Evolutionary conservation across 2,329 filamentous ascomycete species (phyloP), one percentile per base, ranked within the genome.

Genomic region (Nigrospora sphaerica): DNA sequence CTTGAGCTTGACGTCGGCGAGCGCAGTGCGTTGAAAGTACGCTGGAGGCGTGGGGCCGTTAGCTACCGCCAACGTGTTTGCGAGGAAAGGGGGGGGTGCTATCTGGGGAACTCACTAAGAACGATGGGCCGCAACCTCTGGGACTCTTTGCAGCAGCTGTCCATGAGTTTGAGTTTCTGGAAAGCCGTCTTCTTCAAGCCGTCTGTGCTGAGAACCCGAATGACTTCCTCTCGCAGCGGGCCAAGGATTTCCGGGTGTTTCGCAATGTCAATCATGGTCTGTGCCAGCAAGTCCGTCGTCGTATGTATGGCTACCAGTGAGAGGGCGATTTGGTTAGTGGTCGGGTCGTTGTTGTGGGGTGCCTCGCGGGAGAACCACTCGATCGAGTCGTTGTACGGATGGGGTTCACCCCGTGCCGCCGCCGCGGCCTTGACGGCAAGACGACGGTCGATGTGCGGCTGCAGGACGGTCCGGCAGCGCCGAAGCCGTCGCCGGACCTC

Each of bases 171-270:
- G 46, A 68, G 54, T 12, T 62, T 61, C 32, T 54, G 53, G 9
- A 64, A 52, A 3, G 57, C 51, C 10, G 48, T 41, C 43, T 56
- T 62, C 12, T 51, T 50, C 53, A 56, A 57, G 18, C 55, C 57
- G 2, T 52, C 50, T 14, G 45, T 40, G 16, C 45, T 40, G 4
- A 60, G 46, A 13, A 56, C 49, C 0, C 51, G 49, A 17, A 59
- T 49, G 12, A 72, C 68, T 51, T 76, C 72, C n/a, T 71, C 57
- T 3, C 73, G 64, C 17, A 74, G 52, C 5, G 62, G 61, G 31
- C 71, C 61, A 32, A 71, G 50, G 46, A 64, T 62, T 44, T 75
- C 69, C 0, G 69, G 70, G 13, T 57, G 52, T 23, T 62, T 52
- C 3, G 60, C 59, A 7, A 77, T 56, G 42, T 75, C 68, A 43